These are phyloP conservation scores for Roridomyces roridus DNA, from an alignment of 768 basidiomycete species.

Conservation along the genomic window DNA sequence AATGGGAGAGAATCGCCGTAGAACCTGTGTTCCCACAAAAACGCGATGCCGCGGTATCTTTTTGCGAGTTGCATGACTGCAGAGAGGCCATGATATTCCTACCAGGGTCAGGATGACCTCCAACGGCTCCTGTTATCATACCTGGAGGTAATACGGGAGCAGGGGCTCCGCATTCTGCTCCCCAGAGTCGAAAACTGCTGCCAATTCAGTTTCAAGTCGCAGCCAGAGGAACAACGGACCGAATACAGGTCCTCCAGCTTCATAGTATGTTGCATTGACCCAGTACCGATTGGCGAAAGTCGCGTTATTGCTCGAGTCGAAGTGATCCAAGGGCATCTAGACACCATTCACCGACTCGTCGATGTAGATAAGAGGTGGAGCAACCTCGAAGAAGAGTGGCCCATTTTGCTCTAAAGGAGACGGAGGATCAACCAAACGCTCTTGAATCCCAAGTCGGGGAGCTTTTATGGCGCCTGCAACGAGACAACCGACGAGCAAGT, in stretches of 20 bases:
- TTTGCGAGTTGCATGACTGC: conserved; percentile 54
- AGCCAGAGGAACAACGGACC: conserved; percentile 14
- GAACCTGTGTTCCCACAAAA: conserved; percentile 58
- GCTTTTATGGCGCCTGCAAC: conserved; percentile 1
- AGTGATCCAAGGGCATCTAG: conserved; percentile 59
- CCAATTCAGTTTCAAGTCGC: neutral
- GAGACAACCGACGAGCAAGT: neutral
- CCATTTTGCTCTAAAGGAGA: conserved; percentile 1
- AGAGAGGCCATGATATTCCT: conserved; percentile 57
- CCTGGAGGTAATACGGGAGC: conserved; percentile 55
- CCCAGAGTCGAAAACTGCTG: conserved; percentile 56
- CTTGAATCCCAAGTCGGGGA: conserved; percentile 16
- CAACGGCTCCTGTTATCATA: conserved; percentile 19
- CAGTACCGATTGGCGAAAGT: conserved; percentile 56
- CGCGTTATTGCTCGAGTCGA: conserved; percentile 33
- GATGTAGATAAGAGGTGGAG: neutral
- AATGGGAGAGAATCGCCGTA: conserved; percentile 56
- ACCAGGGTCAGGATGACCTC: neutral
- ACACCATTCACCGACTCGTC: conserved; percentile 40
- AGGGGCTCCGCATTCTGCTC: conserved; percentile 56
- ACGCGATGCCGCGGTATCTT: conserved; percentile 51
- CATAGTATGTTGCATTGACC: conserved; percentile 55
- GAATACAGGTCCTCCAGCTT: conserved; percentile 54
- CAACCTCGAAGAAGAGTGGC: conserved; percentile 20
- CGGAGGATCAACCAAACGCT: conserved; percentile 11